Percentiles rank a stretch among this genome's conserved stretches.
These are phyloP conservation scores for Iberis pinnata DNA, from an alignment of 345 rosid genomes.

Conservation along the genomic window DNA sequence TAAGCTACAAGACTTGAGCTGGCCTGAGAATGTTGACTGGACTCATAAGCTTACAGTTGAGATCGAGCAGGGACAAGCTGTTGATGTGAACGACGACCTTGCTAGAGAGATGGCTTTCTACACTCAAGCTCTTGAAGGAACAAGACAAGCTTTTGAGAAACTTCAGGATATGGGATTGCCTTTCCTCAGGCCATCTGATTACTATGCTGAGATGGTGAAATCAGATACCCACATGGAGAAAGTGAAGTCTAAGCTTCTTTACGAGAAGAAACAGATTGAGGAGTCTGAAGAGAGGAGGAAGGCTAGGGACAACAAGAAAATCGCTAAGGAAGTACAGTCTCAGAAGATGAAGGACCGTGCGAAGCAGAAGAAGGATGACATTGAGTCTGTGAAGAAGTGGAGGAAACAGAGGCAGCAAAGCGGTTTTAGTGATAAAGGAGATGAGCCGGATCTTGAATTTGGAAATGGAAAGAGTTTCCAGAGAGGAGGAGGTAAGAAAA, in stretches of 20 bases:
- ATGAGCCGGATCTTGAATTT: constrained; percentile 51
- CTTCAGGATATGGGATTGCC: constrained; percentile 50
- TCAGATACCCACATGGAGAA: constrained; percentile 73
- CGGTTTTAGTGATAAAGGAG: constrained; percentile 54
- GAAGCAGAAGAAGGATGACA: constrained; percentile 60
- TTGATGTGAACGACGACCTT: constrained; percentile 86
- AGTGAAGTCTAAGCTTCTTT: constrained; percentile 63
- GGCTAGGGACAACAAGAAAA: constrained; percentile 67
- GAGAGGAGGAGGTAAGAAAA: constrained; percentile 51
- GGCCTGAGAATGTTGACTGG: constrained; percentile 72
- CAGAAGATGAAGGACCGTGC: constrained; percentile 73
- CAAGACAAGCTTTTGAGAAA: constrained; percentile 55
- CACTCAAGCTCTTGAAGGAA: constrained; percentile 74
- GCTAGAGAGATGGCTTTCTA: constrained; percentile 65
- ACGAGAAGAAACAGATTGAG: constrained; percentile 61
- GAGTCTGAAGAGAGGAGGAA: constrained; percentile 90
- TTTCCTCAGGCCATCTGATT: constrained; percentile 74
- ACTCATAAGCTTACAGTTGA: constrained; percentile 56
- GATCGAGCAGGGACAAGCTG: constrained; percentile 54
- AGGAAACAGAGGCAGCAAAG: constrained; percentile 87
- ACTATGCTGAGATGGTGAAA: constrained; percentile 89
- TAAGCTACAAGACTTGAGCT: constrained; percentile 72
- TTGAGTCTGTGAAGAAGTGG: constrained; percentile 77
- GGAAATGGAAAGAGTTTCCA: constrained; percentile 51
- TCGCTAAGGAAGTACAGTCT: constrained; percentile 74